Conservation (phyloP, 176 grass and related monocot species). For the Oryza glumipatula region DNA sequence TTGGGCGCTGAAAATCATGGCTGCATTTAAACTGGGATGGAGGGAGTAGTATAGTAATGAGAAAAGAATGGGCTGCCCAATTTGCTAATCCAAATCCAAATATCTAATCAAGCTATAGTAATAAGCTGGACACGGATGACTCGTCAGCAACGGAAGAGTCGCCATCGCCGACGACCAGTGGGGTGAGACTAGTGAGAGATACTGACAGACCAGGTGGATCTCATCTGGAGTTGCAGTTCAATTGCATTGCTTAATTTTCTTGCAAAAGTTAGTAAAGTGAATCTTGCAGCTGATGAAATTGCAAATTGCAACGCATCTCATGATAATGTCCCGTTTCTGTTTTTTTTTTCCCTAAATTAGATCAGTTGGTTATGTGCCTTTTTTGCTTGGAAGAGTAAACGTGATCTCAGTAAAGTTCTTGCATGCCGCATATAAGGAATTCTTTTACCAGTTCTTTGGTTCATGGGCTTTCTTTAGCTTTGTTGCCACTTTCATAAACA, state of each 20-base stretch:
- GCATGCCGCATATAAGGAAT: background rate
- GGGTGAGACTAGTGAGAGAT: background rate
- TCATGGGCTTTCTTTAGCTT: background rate
- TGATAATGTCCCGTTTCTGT: background rate
- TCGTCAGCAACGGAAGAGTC: background rate
- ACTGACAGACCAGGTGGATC: background rate
- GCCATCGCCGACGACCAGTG: background rate
- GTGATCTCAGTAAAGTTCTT: background rate
- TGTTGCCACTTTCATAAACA: too few relatives aligned
- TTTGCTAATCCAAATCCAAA: too few relatives aligned
- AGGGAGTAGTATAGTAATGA: too few relatives aligned
- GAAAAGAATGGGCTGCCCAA: background rate
- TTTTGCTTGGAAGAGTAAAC: background rate
- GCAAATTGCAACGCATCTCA: background rate
- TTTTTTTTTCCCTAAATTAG: background rate
- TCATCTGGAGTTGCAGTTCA: background rate
- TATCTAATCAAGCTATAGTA: background rate
- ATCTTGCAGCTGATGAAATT: too few relatives aligned
- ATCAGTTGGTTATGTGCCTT: background rate
- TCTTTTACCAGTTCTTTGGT: background rate
- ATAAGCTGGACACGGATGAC: background rate
- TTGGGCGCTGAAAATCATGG: too few relatives aligned
- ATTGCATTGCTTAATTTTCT: background rate
- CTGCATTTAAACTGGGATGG: too few relatives aligned
- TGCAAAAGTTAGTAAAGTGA: background rate